Evolutionary conservation across 257 asterid genomes (phyloP).

Genomic region (Scutellaria barbata): DNA sequence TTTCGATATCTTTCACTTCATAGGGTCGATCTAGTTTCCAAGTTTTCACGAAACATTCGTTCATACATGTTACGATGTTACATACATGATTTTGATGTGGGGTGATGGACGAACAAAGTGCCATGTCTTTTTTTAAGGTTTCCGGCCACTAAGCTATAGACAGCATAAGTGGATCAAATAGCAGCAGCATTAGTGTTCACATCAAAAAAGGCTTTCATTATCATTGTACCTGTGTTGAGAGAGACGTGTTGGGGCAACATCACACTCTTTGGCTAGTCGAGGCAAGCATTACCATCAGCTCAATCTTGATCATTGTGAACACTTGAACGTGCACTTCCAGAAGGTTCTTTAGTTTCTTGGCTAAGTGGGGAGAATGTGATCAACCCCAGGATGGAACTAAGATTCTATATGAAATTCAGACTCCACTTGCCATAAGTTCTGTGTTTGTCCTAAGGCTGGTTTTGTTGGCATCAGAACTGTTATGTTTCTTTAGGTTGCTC

Average conservation of each 20-base stretch:
- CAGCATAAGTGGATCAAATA: constrained; percentile 32
- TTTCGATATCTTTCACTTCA: constrained; percentile 27
- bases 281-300: constrained; percentile 29
- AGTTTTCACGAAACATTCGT: constrained; percentile 19
- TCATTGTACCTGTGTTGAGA: constrained; percentile 14
- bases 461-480: constrained; percentile 36
- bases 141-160: constrained; percentile 45
- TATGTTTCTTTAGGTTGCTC: constrained; percentile 45
- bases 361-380: constrained; percentile 5
- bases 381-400: constrained; percentile 28
- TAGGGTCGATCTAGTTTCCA: constrained; percentile 26
- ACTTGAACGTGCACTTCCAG: constrained; percentile 14
- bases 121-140: constrained; percentile 28
- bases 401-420: constrained; percentile 40
- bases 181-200: constrained; percentile 23
- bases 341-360: constrained; percentile 26
- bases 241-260: constrained; percentile 1
- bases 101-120: constrained; percentile 18
- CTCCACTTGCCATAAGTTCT: constrained; percentile 70
- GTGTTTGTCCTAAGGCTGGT: constrained; percentile 42
- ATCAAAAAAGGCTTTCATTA: constrained; percentile 28
- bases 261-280: constrained; percentile 27
- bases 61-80: constrained; percentile 23
- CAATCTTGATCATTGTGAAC: constrained; percentile 18
- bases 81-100: constrained; percentile 27